Evolutionary conservation across 164 flowering plant genomes (phyloP).

Genomic region (Tinospora cordifolia): DNA sequence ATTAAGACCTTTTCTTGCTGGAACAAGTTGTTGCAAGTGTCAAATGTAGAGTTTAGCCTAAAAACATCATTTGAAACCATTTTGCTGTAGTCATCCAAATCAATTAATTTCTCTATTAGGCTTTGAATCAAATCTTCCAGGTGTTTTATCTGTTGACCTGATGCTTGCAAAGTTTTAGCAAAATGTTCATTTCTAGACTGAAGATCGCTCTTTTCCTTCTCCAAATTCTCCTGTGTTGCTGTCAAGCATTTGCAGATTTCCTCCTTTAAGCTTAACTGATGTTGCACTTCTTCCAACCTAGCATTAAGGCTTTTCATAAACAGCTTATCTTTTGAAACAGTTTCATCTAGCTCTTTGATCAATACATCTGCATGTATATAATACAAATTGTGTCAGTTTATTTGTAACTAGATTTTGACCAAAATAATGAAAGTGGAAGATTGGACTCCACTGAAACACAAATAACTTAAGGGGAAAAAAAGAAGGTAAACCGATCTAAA

Average conservation of each 20-base stretch:
- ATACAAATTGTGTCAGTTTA: neutral
- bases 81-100: slow-evolving; percentile 50
- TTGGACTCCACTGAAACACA: neutral
- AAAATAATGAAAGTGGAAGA: neutral
- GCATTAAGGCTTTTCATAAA: slow-evolving; percentile 44
- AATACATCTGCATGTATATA: slow-evolving; percentile 39
- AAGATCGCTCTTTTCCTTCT: slow-evolving; percentile 56
- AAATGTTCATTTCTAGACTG: slow-evolving; percentile 36
- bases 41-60: slow-evolving; percentile 45
- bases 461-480: neutral
- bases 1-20: slow-evolving; percentile 49
- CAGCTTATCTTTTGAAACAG: slow-evolving; percentile 35
- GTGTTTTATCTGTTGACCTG: slow-evolving; percentile 41
- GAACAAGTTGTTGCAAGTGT: slow-evolving; percentile 39
- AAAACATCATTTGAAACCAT: slow-evolving; percentile 40
- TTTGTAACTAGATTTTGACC: too few relatives aligned
- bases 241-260: slow-evolving; percentile 35
- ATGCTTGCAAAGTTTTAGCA: slow-evolving; percentile 33
- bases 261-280: slow-evolving; percentile 49
- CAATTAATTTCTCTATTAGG: slow-evolving; percentile 37
- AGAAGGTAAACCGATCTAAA: neutral
- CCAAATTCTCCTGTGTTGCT: slow-evolving; percentile 38
- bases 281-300: slow-evolving; percentile 39
- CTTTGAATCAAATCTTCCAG: slow-evolving; percentile 39
- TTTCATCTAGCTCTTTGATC: slow-evolving; percentile 53